A percentile compares a stretch with the other conserved stretches of the same genome.
Evolutionary conservation across 2,329 filamentous ascomycete genomes (phyloP).

Genomic region (Colletotrichum cereale): DNA sequence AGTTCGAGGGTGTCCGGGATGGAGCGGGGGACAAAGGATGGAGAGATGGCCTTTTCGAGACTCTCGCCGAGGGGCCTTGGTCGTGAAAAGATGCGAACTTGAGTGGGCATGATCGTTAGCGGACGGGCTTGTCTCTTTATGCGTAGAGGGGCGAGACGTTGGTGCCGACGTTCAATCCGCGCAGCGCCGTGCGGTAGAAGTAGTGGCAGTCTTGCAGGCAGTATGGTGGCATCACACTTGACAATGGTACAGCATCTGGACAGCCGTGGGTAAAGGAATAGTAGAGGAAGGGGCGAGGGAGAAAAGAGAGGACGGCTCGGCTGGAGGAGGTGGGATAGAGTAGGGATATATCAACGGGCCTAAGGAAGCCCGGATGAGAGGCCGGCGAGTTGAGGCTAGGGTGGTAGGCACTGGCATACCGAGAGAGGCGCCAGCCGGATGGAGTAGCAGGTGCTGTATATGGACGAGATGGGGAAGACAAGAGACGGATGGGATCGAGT

Average conservation of each 20-base stretch:
- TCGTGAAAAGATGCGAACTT: conserved; percentile 62
- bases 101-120: conserved; percentile 50
- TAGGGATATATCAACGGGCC: conserved; percentile 39
- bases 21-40: conserved; percentile 55
- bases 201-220: conserved; percentile 91
- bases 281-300: background rate
- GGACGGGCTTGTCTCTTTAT: conserved; percentile 57
- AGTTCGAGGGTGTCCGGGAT: conserved; percentile 51
- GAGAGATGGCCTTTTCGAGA: conserved; percentile 63
- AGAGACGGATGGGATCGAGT: conserved; percentile 38
- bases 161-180: conserved; percentile 86
- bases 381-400: conserved; percentile 18
- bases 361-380: conserved; percentile 32
- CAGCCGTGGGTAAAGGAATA: conserved; percentile 15
- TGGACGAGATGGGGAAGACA: conserved; percentile 30
- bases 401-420: conserved; percentile 20
- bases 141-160: conserved; percentile 81
- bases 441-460: background rate
- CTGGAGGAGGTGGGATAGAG: conserved; percentile 8
- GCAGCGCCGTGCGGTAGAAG: conserved; percentile 91
- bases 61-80: conserved; percentile 81
- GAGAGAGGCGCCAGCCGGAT: conserved; percentile 11
- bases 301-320: conserved; percentile 1
- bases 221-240: conserved; percentile 81
- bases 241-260: conserved; percentile 38